Base-by-base conservation (phyloP, 352 stramenopile species). In the Globisporangium apiculatum region DNA sequence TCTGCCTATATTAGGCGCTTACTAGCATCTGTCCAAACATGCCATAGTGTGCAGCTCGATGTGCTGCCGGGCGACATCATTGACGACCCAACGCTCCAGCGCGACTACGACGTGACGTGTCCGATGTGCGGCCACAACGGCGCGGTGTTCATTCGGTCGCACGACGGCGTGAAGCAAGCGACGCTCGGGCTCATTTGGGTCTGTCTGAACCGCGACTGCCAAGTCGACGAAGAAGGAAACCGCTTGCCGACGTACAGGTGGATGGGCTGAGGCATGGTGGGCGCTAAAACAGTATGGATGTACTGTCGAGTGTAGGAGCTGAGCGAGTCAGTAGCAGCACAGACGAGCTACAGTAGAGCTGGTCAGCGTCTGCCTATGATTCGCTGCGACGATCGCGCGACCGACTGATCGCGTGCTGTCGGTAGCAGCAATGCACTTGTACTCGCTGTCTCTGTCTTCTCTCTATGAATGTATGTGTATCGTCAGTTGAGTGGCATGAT, bases 121-220 rank as follows among this genome's bases (percentile, higher is more conserved):
- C 85, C 85, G 31, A 87, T 85, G 63, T 94, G 85, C 62, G 63
- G 56, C 52, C 68, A 86, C 72, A 82, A 93, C 52, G 85, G 85
- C 51, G 85, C 85, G 11, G 85, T 91, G 53, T 94, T 94, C 62
- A 93, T 94, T 62, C 85, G 85, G 24, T 94, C 85, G 48, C 85
- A 94, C 60, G 85, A 94, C 62, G 85, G 85, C 48, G 85, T 94
- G 14, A 94, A 94, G 72, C 82, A 94, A 60, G 82, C 85, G 41
- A 94, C 85, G 47, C 71, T 94, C 56, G 76, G 80, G 15, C 79
- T 94, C 64, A 94, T 94, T 59, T 94, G 85, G 85, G 81, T 94
- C 51, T 94, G 85, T 68, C 70, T 94, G 49, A 94, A 94, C 60
- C 76, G 81, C n/a, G 84, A 94, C 61, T 94, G 84, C 57, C 84